A percentile compares a stretch with the other conserved stretches of the same genome.
These are phyloP conservation scores for Thelonectria rubi DNA, from an alignment of 2,329 filamentous ascomycete species.

Conservation along the genomic window DNA sequence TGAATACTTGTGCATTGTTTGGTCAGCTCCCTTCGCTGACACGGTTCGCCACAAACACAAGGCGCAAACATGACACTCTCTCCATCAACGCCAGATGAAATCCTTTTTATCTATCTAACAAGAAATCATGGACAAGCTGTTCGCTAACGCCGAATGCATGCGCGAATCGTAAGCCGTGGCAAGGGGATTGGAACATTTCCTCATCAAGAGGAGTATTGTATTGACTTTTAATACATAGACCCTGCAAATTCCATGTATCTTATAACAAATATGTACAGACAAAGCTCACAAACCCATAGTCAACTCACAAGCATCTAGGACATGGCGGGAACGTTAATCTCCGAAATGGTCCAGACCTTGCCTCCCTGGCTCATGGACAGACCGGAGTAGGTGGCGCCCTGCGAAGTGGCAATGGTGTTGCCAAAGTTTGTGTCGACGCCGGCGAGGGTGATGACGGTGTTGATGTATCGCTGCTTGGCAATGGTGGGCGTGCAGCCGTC, in stretches of 20 bases:
- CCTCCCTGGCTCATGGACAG: conserved; percentile 24
- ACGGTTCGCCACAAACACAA: too few relatives aligned
- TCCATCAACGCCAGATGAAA: too few relatives aligned
- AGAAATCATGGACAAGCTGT: too few relatives aligned
- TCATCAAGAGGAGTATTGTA: background rate
- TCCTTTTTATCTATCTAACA: too few relatives aligned
- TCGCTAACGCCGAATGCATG: too few relatives aligned
- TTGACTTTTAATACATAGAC: background rate
- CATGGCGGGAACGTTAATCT: conserved; percentile 32
- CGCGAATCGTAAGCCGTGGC: too few relatives aligned
- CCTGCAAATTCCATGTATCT: background rate
- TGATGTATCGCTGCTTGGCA: conserved; percentile 31
- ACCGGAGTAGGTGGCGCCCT: conserved; percentile 29
- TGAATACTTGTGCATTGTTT: too few relatives aligned
- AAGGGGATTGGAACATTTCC: background rate
- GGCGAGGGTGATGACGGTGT: conserved; percentile 32
- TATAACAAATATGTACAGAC: conserved; percentile 1
- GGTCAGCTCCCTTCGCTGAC: too few relatives aligned
- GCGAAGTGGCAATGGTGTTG: conserved; percentile 28
- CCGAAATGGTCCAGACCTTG: conserved; percentile 32
- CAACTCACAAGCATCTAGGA: background rate
- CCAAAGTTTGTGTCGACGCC: conserved; percentile 31
- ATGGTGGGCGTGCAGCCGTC: conserved; percentile 27
- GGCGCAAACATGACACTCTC: too few relatives aligned
- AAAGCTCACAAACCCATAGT: background rate